Conservation (phyloP, 2,329 filamentous ascomycete species). For the Phyllosticta capitalensis region DNA sequence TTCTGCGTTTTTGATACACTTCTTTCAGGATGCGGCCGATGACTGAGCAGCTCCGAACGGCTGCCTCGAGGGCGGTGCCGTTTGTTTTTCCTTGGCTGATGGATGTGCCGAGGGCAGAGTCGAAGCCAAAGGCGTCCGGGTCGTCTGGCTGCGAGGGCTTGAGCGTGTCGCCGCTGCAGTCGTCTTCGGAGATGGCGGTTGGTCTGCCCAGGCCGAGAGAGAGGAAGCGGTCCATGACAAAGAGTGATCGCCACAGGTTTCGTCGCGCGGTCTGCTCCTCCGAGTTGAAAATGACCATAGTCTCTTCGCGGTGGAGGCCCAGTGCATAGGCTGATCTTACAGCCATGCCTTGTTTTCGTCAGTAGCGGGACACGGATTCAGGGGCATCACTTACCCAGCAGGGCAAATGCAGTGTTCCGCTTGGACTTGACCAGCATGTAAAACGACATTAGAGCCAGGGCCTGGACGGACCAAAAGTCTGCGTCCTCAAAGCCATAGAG, state of each 20-base stretch:
- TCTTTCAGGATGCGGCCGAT: conserved; percentile 50
- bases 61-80: conserved; percentile 41
- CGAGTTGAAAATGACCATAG: conserved; percentile 43
- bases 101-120: conserved; percentile 17
- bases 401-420: conserved; percentile 53
- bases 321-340: conserved; percentile 53
- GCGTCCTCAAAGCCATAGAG: conserved; percentile 49
- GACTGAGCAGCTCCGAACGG: conserved; percentile 48
- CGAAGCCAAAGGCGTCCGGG: conserved; percentile 19
- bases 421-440: conserved; percentile 55
- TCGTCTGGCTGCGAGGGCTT: conserved; percentile 16
- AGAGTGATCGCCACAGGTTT: conserved; percentile 56
- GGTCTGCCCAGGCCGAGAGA: conserved; percentile 55
- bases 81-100: conserved; percentile 26
- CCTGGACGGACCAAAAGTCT: conserved; percentile 57
- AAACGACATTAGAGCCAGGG: conserved; percentile 52
- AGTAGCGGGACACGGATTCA: background rate
- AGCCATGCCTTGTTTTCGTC: conserved; percentile 44
- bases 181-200: conserved; percentile 51
- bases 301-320: conserved; percentile 53
- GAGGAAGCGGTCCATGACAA: conserved; percentile 55
- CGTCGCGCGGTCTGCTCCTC: conserved; percentile 41
- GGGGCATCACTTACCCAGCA: conserved; percentile 40
- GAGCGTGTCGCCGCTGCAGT: conserved; percentile 46
- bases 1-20: conserved; percentile 51